Evolutionary conservation across 768 basidiomycete species (phyloP), one percentile per base, ranked within the genome.

Genomic region (Termitomyces sp.): DNA sequence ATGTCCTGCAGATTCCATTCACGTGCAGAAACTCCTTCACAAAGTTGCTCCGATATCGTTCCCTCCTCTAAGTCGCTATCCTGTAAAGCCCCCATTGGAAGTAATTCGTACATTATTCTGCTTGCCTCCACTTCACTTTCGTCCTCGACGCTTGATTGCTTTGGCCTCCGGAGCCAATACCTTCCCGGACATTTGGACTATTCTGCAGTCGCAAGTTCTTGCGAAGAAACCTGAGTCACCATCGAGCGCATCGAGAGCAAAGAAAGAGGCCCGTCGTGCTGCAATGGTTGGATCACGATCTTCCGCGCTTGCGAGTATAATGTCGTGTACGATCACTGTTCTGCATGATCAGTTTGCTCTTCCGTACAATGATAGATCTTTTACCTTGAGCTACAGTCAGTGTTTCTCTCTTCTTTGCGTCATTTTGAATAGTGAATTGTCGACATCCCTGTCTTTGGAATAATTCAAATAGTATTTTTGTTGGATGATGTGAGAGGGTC

Each of bases 401-500:
- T 36, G 39, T n/a, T 22, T 27, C 37, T 56, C 40, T 59, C 52
- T 32, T 40, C 64, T 56, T 26, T 53, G 33, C 75, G 54, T 83
- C 82, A 64, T 85, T 89, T 46, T 75, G 67, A 45, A 89, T 78
- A 57, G 81, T 76, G 57, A 91, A 87, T 56, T 79, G 73, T 51
- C 84, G 85, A 64, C 91, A 91, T 43, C 87, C 86, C 62, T 86
- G 81, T 30, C 82, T 80, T 65, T 92, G 88, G 53, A 92, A 74
- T 27, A 90, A 68, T 65, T 93, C 90, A 53, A 86, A 85, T 13
- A 93, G 76, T 53, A 83, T 75, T 66, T 88, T 88, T 26, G 87
- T 89, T 1, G 91, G 92, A 69, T 93, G 90, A 62, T 85, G 83
- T 4, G 88, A 83, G 20, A 92, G 75, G 33, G 86, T 90, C 64